These are phyloP conservation scores for Trichoderma atrobrunneum DNA, from an alignment of 2,329 filamentous ascomycete genomes.

Conservation along the genomic window DNA sequence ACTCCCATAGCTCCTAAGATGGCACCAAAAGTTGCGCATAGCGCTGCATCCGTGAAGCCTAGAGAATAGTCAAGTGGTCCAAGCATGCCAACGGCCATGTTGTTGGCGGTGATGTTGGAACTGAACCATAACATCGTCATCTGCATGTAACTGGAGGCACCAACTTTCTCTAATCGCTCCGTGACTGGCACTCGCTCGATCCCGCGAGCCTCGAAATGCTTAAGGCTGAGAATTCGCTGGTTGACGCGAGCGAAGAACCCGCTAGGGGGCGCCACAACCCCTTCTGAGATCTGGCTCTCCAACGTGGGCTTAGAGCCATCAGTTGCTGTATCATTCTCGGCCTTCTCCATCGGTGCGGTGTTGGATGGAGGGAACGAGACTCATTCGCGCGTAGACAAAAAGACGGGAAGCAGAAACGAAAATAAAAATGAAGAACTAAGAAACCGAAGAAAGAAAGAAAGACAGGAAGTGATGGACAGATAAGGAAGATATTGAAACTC, in stretches of 20 bases:
- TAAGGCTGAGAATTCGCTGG: constrained; percentile 30
- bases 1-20: constrained; percentile 69
- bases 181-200: constrained; percentile 39
- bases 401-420: neutral
- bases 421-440: neutral
- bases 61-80: constrained; percentile 66
- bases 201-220: constrained; percentile 40
- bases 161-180: constrained; percentile 34
- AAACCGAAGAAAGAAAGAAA: neutral
- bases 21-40: constrained; percentile 74
- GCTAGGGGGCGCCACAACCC: neutral
- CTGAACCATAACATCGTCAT: constrained; percentile 44
- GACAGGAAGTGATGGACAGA: neutral
- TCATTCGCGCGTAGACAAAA: neutral
- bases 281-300: neutral
- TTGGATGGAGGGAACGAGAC: neutral
- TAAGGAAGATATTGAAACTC: neutral
- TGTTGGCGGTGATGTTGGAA: constrained; percentile 44
- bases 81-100: constrained; percentile 65
- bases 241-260: constrained; percentile 22
- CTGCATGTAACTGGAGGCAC: constrained; percentile 36
- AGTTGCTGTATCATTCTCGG: neutral
- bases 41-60: constrained; percentile 69
- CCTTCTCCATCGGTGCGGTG: neutral
- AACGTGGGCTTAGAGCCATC: neutral